These are phyloP conservation scores for Entrophospora sp. DNA, from an alignment of 192 early-diverging fungal species.

Conservation along the genomic window DNA sequence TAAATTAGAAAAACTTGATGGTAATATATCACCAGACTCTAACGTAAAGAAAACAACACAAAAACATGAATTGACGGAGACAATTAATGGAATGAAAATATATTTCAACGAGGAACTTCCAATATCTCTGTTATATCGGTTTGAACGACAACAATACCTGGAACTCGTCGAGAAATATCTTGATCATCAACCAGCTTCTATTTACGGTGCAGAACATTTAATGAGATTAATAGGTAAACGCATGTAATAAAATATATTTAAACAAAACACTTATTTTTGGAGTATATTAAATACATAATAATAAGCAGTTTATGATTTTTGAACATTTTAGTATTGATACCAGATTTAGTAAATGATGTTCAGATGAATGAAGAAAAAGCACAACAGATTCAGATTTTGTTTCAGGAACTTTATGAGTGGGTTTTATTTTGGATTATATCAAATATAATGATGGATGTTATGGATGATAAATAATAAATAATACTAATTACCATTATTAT, in stretches of 20 bases:
- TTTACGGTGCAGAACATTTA: slow-evolving; percentile 95
- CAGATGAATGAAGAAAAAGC: slow-evolving; percentile 14
- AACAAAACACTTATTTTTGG: too few species aligned
- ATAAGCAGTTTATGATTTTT: background rate
- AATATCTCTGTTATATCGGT: slow-evolving; percentile 87
- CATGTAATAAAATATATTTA: too few species aligned
- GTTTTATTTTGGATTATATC: background rate
- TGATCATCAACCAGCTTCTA: slow-evolving; percentile 69
- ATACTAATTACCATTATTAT: background rate
- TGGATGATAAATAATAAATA: background rate
- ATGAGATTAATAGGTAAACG: slow-evolving; percentile 80
- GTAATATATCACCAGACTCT: background rate
- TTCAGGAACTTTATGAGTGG: background rate
- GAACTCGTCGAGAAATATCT: slow-evolving; percentile 66
- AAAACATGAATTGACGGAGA: background rate
- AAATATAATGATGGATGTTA: background rate
- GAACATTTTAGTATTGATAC: background rate
- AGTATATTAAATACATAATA: background rate
- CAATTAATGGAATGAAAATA: slow-evolving; percentile 46
- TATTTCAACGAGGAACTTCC: slow-evolving; percentile 95
- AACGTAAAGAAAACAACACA: background rate
- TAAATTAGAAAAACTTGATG: slow-evolving; percentile 10
- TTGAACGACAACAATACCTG: slow-evolving; percentile 93
- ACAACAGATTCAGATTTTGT: background rate
- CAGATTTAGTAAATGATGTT: background rate